Conservation (phyloP, 805 yeast genomes). For the Schizosaccharomyces osmophilus region DNA sequence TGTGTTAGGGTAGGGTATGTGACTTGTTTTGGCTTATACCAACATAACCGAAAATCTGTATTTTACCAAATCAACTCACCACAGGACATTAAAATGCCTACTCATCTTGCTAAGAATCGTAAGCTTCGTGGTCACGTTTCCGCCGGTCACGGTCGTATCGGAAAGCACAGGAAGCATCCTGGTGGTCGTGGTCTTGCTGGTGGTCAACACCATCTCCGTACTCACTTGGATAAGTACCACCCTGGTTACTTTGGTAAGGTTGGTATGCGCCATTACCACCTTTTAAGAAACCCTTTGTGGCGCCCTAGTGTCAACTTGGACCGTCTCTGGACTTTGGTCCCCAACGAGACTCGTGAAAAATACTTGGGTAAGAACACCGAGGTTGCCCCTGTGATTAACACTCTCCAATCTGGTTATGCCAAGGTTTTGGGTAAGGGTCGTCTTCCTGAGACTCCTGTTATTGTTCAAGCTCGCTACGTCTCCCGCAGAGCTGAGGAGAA, state of each 20-base stretch:
- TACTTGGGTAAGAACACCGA: constrained; percentile 55
- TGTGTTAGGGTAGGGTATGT: neutral
- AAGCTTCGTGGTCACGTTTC: constrained; percentile 99
- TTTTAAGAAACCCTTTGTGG: constrained; percentile 82
- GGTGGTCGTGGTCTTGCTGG: constrained; percentile 78
- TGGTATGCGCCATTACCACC: constrained; percentile 41
- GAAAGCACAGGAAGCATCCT: constrained; percentile 4
- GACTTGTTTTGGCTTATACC: neutral
- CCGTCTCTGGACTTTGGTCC: constrained; percentile 93
- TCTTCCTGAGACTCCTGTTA: constrained; percentile 93
- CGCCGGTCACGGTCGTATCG: constrained; percentile 99
- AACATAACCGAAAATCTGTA: neutral
- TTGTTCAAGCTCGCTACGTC: constrained; percentile 98
- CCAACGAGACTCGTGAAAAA: constrained; percentile 81
- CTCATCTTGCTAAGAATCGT: constrained; percentile 50
- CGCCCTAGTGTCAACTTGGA: constrained; percentile 93
- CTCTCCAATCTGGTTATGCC: constrained; percentile 53
- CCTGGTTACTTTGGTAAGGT: constrained; percentile 99
- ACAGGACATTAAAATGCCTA: constrained; percentile 9
- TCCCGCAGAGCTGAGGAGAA: constrained; percentile 98
- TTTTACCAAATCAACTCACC: neutral
- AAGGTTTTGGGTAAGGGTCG: constrained; percentile 98
- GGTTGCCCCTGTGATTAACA: constrained; percentile 50
- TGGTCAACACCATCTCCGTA: constrained; percentile 99
- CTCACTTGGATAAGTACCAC: constrained; percentile 98